A percentile compares a stretch with the other conserved stretches of the same genome.
These are phyloP conservation scores for Lentinula sp. DNA, from an alignment of 768 basidiomycete genomes.

Conservation along the genomic window DNA sequence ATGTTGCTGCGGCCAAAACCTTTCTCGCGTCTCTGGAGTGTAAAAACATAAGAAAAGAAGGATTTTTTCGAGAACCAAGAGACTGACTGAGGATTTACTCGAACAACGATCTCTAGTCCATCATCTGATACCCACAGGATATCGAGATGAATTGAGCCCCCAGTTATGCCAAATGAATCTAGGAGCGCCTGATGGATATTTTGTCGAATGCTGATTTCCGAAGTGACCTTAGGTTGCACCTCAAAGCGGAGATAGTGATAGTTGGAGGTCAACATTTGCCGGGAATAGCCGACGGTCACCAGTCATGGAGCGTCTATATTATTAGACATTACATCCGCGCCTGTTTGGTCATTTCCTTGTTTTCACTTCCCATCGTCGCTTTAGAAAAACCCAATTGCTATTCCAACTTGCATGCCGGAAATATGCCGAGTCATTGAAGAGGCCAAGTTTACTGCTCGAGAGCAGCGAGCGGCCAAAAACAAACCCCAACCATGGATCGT, in stretches of 20 bases:
- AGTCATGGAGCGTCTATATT: neutral
- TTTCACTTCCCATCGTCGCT: neutral
- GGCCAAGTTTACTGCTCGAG: constrained; percentile 30
- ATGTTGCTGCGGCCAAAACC: constrained; percentile 26
- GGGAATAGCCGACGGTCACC: neutral
- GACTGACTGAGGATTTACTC: neutral
- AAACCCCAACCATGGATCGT: constrained; percentile 70
- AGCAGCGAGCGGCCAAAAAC: constrained; percentile 33
- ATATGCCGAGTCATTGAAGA: constrained; percentile 50
- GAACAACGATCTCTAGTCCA: neutral
- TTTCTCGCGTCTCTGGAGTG: constrained; percentile 26
- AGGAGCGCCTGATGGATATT: constrained; percentile 34
- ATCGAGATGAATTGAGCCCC: constrained; percentile 35
- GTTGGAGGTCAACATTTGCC: constrained; percentile 1
- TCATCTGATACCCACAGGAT: constrained; percentile 26
- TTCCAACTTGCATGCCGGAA: constrained; percentile 18
- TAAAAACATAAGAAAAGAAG: neutral
- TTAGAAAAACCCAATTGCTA: too few relatives aligned
- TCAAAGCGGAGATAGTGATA: constrained; percentile 29
- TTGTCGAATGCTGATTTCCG: constrained; percentile 32
- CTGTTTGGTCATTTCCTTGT: neutral
- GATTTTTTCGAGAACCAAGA: neutral
- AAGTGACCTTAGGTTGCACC: constrained; percentile 19
- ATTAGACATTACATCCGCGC: neutral
- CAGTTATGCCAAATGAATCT: constrained; percentile 34